A percentile compares a stretch with the other conserved stretches of the same genome.
These are phyloP conservation scores for Barbarea vulgaris DNA, from an alignment of 345 rosid species.

Conservation along the genomic window DNA sequence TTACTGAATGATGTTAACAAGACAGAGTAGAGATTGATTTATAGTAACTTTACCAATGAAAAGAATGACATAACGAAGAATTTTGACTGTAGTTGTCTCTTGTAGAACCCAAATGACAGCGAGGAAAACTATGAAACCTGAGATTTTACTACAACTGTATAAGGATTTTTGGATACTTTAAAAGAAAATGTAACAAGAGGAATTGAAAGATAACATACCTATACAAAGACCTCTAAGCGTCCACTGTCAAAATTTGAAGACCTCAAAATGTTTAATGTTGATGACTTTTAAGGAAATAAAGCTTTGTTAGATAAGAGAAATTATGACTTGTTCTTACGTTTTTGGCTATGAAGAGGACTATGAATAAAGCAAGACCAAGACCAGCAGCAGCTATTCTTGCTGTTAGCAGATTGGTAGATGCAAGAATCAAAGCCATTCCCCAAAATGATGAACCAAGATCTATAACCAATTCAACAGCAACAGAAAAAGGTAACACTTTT, in stretches of 20 bases:
- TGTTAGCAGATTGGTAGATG: slow-evolving; percentile 80
- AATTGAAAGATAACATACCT: slow-evolving; percentile 51
- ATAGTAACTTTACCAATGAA: slow-evolving; percentile 69
- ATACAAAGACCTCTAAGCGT: slow-evolving; percentile 93
- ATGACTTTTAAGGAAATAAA: slow-evolving; percentile 12
- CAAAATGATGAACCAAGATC: slow-evolving; percentile 99
- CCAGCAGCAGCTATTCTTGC: slow-evolving; percentile 97
- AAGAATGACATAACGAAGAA: slow-evolving; percentile 90
- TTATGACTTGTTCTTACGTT: slow-evolving; percentile 59
- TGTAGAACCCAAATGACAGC: slow-evolving; percentile 86
- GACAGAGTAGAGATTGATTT: slow-evolving; percentile 7
- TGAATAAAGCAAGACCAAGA: slow-evolving; percentile 68
- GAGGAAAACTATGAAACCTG: slow-evolving; percentile 89
- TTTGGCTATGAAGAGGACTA: slow-evolving; percentile 86
- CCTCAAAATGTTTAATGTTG: slow-evolving; percentile 9
- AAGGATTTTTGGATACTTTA: neutral
- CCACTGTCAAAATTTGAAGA: slow-evolving; percentile 60
- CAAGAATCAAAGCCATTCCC: slow-evolving; percentile 98
- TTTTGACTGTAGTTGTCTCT: slow-evolving; percentile 71
- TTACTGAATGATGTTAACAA: neutral
- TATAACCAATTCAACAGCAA: slow-evolving; percentile 38
- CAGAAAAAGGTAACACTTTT: neutral
- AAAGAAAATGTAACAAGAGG: neutral
- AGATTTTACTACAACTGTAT: neutral
- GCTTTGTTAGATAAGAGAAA: neutral